Evolutionary conservation across 345 rosid species (phyloP).

Genomic region (Ceriops zippeliana): DNA sequence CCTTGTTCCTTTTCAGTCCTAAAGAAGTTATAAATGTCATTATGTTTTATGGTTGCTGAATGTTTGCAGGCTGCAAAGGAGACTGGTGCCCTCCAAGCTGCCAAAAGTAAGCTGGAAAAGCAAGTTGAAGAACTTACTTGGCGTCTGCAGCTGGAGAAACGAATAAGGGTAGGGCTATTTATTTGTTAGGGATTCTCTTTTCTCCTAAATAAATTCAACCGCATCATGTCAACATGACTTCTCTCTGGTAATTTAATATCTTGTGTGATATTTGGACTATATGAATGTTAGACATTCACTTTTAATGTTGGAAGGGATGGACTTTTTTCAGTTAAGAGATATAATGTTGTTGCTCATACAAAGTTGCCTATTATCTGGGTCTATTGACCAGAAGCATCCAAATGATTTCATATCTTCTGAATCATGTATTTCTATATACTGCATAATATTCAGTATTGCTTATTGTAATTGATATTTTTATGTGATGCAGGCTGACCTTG

Average conservation of each 20-base stretch:
- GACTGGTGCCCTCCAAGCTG: slow-evolving; percentile 98
- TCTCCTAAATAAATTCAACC: slow-evolving; percentile 1
- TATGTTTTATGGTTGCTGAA: background rate
- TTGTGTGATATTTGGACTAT: background rate
- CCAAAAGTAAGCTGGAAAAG: slow-evolving; percentile 89
- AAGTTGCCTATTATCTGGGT: background rate
- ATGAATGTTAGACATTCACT: background rate
- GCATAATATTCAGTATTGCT: background rate
- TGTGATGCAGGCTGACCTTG: slow-evolving; percentile 66
- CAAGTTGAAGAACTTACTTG: slow-evolving; percentile 98
- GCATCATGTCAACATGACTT: background rate
- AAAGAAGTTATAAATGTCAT: background rate
- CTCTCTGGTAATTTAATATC: background rate
- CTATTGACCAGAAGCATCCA: background rate
- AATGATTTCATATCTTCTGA: background rate
- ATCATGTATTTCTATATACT: no score
- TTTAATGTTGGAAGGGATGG: no score
- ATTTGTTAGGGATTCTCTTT: background rate
- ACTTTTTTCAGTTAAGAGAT: no score
- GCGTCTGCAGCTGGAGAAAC: slow-evolving; percentile 91
- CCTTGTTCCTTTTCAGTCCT: background rate
- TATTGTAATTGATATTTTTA: slow-evolving; percentile 1
- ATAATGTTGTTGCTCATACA: no score
- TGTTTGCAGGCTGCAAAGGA: slow-evolving; percentile 82
- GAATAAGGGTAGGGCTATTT: slow-evolving; percentile 56